phyloP scores from a whole-genome alignment of 148 eudicot genomes.

The Polygonum aviculare region DNA sequence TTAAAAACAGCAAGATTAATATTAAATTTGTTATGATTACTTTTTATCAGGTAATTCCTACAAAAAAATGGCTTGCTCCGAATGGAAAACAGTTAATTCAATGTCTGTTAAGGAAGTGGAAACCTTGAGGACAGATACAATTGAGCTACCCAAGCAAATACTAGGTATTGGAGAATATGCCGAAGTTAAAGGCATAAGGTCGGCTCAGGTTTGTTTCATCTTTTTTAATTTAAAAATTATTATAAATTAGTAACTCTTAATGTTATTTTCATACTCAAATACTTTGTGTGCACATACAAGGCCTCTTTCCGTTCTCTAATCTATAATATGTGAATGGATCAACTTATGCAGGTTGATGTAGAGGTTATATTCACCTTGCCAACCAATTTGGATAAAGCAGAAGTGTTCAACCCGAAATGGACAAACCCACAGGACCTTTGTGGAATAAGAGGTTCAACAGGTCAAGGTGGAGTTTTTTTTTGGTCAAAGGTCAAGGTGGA shows the following conservation, averaged over 20 bases:
- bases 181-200: conserved; percentile 32
- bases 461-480: conserved; percentile 44
- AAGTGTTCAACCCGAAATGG: conserved; percentile 41
- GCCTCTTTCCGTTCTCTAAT: too few relatives aligned
- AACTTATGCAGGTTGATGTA: conserved; percentile 40
- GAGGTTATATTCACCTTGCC: conserved; percentile 34
- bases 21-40: background rate
- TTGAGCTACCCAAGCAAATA: conserved; percentile 9
- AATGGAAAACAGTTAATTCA: conserved; percentile 42
- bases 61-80: conserved; percentile 33
- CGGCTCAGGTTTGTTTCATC: conserved; percentile 35
- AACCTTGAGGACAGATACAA: conserved; percentile 23
- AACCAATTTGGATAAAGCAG: conserved; percentile 36
- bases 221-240: too few relatives aligned
- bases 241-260: background rate
- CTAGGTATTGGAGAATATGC: conserved; percentile 19
- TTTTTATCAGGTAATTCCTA: conserved; percentile 23
- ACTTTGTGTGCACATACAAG: too few relatives aligned
- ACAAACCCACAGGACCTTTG: conserved; percentile 36
- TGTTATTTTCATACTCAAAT: too few relatives aligned
- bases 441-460: conserved; percentile 29
- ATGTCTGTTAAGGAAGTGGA: conserved; percentile 48
- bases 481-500: conserved; percentile 37
- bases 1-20: too few relatives aligned
- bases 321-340: background rate